Percentiles rank a stretch among this genome's conserved stretches.
These are phyloP conservation scores for Phytophthora pistaciae DNA, from an alignment of 352 stramenopile species.

Conservation along the genomic window DNA sequence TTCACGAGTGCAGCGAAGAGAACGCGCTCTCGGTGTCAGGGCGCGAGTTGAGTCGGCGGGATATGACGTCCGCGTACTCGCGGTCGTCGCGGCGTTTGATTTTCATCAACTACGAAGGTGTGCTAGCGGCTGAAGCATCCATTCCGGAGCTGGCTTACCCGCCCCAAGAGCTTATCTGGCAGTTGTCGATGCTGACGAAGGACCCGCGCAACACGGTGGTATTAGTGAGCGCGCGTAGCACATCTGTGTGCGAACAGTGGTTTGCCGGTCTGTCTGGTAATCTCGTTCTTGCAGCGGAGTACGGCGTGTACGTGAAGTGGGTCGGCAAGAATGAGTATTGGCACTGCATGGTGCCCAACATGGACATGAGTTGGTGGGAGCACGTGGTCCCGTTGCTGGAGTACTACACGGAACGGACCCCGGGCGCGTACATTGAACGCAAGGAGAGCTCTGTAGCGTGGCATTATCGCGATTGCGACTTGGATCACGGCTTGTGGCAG, in stretches of 20 bases:
- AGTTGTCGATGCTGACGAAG: slow-evolving; percentile 84
- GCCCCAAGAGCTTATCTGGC: slow-evolving; percentile 84
- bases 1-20: slow-evolving; percentile 82
- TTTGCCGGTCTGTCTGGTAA: slow-evolving; percentile 72
- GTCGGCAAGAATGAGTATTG: slow-evolving; percentile 65
- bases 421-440: slow-evolving; percentile 83
- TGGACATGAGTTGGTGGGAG: slow-evolving; percentile 86
- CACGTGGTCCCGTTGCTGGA: slow-evolving; percentile 81
- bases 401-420: slow-evolving; percentile 88
- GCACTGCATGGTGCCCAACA: slow-evolving; percentile 84
- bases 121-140: slow-evolving; percentile 81
- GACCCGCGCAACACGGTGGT: slow-evolving; percentile 83
- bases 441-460: slow-evolving; percentile 90
- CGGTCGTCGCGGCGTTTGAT: slow-evolving; percentile 73
- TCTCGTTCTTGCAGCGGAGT: slow-evolving; percentile 80
- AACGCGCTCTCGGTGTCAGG: slow-evolving; percentile 72
- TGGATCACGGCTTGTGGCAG: slow-evolving; percentile 90
- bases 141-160: slow-evolving; percentile 90
- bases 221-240: slow-evolving; percentile 76
- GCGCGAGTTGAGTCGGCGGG: slow-evolving; percentile 79
- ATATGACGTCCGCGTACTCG: slow-evolving; percentile 89
- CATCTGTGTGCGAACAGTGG: slow-evolving; percentile 80
- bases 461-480: slow-evolving; percentile 92
- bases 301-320: slow-evolving; percentile 87
- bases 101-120: slow-evolving; percentile 93